Base-by-base conservation (phyloP, 1,284 basidiomycete species). In the Stygiomarasmius scandens region DNA sequence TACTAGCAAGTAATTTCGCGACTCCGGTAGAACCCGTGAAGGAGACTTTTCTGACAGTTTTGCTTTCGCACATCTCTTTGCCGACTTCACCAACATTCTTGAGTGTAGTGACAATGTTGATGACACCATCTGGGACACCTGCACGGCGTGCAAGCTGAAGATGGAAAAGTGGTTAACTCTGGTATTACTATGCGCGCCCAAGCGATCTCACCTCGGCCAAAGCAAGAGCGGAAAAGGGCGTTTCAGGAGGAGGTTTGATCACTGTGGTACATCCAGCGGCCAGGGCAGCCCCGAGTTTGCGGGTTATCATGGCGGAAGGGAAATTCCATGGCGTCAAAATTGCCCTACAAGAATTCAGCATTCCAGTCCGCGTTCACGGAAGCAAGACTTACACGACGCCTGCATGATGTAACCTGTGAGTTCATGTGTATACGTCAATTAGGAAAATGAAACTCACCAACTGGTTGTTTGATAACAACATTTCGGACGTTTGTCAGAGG, bases 231-330 rank as follows among this genome's bases (percentile, higher is more conserved):
- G 95, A 95, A 75, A 93, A 97, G 0, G 97, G 97, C 0, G 97
- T 96, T 75, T 99, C 96, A 1, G 95, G 85, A 1, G 97, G 90
- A 2, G 96, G 95, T 71, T 99, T 99, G 74, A 98, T 87, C 55
- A 99, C 96, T 1, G 88, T 83, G 0, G 96, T 98, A 73, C 97
- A 99, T 23, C 97, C 97, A 16, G 95, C 95, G 9, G 95, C 93
- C 16, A 99, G 84, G 14, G 94, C 94, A 25, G 95, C 89, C 16
- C 86, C 93, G 12, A 96, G 76, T 72, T 96, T 96, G 20, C 94
- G 88, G 0, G 92, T 92, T 49, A 95, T 92, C 91, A 97, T 97
- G 0, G 94, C 95, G 22, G 92, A 94, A 6, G 95, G 95, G 77
- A 97, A 96, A 73, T 96, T 95, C 93, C 90, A 93, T 52, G 90